Base-by-base conservation (phyloP, 306 rosid species). In the Pyrus pyrifolia region DNA sequence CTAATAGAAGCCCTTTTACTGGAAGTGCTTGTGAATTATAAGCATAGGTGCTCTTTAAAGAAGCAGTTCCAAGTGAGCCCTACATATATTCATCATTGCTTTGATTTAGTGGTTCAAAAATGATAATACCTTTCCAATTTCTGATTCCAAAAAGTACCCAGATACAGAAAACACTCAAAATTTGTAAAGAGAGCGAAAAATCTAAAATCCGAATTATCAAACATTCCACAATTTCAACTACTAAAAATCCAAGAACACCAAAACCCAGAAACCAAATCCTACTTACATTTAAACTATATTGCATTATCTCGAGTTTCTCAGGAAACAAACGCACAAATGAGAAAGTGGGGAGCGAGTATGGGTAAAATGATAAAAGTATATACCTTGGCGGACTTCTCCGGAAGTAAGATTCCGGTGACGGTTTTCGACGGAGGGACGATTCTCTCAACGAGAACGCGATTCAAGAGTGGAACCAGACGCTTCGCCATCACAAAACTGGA, bases 361-460 rank as follows among this genome's bases (percentile, higher is more conserved):
- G 45, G 53, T 58, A 70, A 63, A 74, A 65, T 25, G 80, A 49
- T 30, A 73, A 31, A 70, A 44, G 49, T 1, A 44, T 30, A 51
- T 55, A 89, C 93, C 93, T 89, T 85, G 78, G 82, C 15, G 71
- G 89, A 82, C 80, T 89, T 85, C 89, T 89, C 88, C 0, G 89
- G 89, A 31, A 89, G 83, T 73, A 89, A 72, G 67, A 89, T 89
- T 31, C 91, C 91, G 53, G 88, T 68, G 69, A 31, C 85, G 71
- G 95, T 91, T 82, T 88, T 91, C 57, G 89, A 81, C 15, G 93
- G 91, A 69, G 93, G 89, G 18, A 88, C 74, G 68, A 91, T 88
- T 79, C 88, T 91, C 86, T 91, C 91, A 29, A 89, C 86, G 73
- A 91, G 73, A 81, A 91, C 89, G 67, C 97, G 90, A 78, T 91